phyloP scores from a whole-genome alignment of 2,329 filamentous ascomycete genomes.

The Aspergillus brasiliensis region DNA sequence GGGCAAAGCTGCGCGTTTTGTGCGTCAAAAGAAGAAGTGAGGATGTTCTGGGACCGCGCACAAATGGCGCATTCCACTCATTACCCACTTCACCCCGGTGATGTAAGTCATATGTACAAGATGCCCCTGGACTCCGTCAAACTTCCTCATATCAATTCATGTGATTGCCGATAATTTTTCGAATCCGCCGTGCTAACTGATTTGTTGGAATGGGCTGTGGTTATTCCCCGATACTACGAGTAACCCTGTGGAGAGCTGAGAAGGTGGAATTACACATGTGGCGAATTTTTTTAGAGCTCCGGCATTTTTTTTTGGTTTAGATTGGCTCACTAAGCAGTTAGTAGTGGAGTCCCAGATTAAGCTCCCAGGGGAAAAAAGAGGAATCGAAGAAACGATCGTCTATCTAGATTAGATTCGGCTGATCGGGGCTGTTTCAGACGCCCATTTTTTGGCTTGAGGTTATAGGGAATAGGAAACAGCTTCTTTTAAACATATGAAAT shows the following conservation, averaged over 20 bases:
- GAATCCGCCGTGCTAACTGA: too few relatives aligned
- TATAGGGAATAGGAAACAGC: background rate
- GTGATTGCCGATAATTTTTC: background rate
- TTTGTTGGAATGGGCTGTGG: too few relatives aligned
- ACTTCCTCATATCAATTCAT: background rate
- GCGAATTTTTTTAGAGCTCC: too few relatives aligned
- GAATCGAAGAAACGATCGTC: background rate
- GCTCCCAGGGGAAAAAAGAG: background rate
- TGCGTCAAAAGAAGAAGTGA: slow-evolving; percentile 23
- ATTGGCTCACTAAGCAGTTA: background rate
- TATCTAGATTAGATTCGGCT: background rate
- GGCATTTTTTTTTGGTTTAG: too few relatives aligned
- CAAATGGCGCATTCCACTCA: slow-evolving; percentile 36
- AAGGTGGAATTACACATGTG: too few relatives aligned
- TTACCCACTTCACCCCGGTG: background rate
- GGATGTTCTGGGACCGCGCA: slow-evolving; percentile 32
- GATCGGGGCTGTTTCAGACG: background rate
- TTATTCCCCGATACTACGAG: too few relatives aligned
- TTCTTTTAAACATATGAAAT: too few relatives aligned
- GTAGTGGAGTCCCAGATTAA: background rate
- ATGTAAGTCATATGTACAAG: background rate
- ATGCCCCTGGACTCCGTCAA: background rate
- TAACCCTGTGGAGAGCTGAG: too few relatives aligned
- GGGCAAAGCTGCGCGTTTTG: slow-evolving; percentile 34
- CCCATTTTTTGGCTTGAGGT: background rate